Evolutionary conservation across 129 eudicot genomes (phyloP), one percentile per base, ranked within the genome.

Genomic region (Lactuca saligna): DNA sequence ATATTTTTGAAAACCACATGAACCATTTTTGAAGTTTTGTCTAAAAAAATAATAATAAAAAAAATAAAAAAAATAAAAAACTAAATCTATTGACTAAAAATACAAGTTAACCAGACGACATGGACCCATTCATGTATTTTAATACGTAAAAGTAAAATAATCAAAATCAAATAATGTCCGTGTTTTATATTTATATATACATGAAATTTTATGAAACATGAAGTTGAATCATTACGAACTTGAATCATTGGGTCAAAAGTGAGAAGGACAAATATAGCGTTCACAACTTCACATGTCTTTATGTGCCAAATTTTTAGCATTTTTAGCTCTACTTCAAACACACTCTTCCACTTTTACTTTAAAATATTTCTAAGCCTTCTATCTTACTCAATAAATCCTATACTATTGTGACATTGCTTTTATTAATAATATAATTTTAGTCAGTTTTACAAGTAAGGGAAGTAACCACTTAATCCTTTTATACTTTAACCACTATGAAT

Each of bases 331-430:
- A 53, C 72, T 74, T 65, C 61, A 75, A 17, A 66, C 32, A 46
- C 61, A 75, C 79, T 48, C 73, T 48, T 66, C 62, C 53, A 37
- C 63, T 72, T 75, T 64, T 65, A 44, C 72, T 55, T 61, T 5
- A 35, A 9, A 51, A 20, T 3, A 34, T 9, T 57, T 25, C 2
- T 14, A 33, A 35, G 54, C 33, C 31, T 55, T 51, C 50, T 17
- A 62, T 44, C 66, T 74, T 34, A 65, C 66, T 65, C 60, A 3
- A 31, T 34, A 25, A 62, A 63, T 35, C 63, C 17, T 38, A 39
- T 72, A 46, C 12, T 3, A 5, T 42, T 42, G 12, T 10, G 12
- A 0, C 12, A 42, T 42, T 12, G 4, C 0, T 46, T 46, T 11
- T 46, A 10, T 10, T 46, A 46, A 46, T 46, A 3, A 46, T 46